Percentiles rank a stretch among this genome's conserved stretches.
Conservation (phyloP, 2,329 filamentous ascomycete genomes). For the Sporothrix luriei region DNA sequence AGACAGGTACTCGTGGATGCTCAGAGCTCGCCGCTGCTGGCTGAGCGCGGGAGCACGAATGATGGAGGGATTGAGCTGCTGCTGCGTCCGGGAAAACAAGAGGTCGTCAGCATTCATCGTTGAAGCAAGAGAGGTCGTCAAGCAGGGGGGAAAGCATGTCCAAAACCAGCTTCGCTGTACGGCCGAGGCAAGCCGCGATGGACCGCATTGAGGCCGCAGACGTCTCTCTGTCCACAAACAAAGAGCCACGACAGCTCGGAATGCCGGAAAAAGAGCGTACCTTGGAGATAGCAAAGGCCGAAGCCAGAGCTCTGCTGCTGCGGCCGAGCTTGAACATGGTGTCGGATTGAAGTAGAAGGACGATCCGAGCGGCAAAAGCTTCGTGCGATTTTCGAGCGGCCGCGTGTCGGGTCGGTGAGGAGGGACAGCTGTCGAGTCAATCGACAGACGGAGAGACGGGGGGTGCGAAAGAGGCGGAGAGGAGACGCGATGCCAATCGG, state of each 20-base stretch:
- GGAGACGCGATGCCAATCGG: slow-evolving; percentile 6
- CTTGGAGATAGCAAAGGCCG: slow-evolving; percentile 76
- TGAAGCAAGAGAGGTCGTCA: not conserved
- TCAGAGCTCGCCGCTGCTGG: slow-evolving; percentile 84
- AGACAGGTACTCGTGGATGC: slow-evolving; percentile 98
- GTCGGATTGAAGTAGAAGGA: slow-evolving; percentile 31
- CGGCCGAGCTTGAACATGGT: slow-evolving; percentile 88
- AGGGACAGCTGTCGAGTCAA: slow-evolving; percentile 20
- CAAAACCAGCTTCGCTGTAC: not conserved
- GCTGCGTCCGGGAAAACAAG: slow-evolving; percentile 35
- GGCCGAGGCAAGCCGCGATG: slow-evolving; percentile 13
- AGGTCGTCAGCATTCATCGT: not conserved
- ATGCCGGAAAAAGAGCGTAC: slow-evolving; percentile 50
- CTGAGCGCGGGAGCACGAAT: slow-evolving; percentile 62
- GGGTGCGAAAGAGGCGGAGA: not conserved
- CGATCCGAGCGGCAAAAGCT: slow-evolving; percentile 7
- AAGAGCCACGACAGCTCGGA: not conserved
- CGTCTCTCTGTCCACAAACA: not conserved
- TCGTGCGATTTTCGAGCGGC: not conserved
- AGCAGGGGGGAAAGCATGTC: not conserved
- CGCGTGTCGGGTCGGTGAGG: slow-evolving; percentile 18
- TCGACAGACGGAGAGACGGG: slow-evolving; percentile 15
- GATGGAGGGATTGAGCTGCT: slow-evolving; percentile 49
- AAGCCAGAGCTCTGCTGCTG: slow-evolving; percentile 76
- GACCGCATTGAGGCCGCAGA: not conserved